Conservation (phyloP, 108 stramenopile genomes). For the Hondaea fermentalgiana region DNA sequence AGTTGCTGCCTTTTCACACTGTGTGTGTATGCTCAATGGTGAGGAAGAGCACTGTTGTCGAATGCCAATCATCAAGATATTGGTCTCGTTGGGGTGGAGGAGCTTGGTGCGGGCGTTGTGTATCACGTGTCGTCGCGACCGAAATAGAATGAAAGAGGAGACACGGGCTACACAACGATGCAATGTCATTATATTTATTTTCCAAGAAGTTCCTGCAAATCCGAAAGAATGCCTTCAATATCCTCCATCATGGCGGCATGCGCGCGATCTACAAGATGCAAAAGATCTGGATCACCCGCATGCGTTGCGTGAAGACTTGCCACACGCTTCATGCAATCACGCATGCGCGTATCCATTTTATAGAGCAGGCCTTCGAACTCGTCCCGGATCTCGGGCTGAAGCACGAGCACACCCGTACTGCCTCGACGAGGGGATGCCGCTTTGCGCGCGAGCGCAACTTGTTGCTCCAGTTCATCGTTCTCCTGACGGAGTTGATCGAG, state of each 20-base stretch:
- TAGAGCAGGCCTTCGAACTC: neutral
- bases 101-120: too few species aligned
- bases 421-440: neutral
- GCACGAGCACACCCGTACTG: neutral
- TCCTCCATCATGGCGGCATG: slow-evolving; percentile 11
- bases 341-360: neutral
- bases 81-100: neutral
- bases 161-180: neutral
- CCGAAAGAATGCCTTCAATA: neutral
- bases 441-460: neutral
- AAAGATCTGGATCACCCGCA: neutral
- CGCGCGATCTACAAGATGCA: neutral
- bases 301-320: neutral
- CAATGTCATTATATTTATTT: neutral
- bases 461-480: neutral
- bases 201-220: neutral
- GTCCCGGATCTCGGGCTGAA: neutral
- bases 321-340: slow-evolving; percentile 8
- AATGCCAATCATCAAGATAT: neutral
- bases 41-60: neutral
- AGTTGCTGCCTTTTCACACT: too few species aligned
- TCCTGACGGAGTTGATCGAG: neutral
- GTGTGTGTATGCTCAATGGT: neutral
- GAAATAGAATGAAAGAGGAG: too few species aligned
- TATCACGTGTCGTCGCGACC: too few species aligned